Evolutionary conservation across 805 yeast genomes (phyloP).

Genomic region (Teunomyces barrocoloradensis): DNA sequence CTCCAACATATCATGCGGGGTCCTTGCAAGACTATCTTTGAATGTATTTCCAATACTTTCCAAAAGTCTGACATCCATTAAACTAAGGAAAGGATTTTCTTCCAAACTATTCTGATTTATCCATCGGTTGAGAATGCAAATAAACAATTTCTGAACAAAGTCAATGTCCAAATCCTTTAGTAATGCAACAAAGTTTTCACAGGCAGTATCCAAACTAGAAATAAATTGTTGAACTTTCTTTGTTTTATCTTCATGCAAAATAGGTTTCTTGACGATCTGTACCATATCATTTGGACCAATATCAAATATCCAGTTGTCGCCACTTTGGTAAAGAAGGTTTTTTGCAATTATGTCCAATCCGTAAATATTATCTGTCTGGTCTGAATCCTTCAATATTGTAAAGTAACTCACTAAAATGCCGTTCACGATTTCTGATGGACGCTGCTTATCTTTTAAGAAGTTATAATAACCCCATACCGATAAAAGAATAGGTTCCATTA

Average conservation of each 20-base stretch:
- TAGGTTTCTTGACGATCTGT: conserved; percentile 20
- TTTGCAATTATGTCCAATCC: conserved; percentile 31
- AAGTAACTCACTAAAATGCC: conserved; percentile 40
- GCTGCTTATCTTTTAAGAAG: conserved; percentile 29
- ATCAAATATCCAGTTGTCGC: conserved; percentile 39
- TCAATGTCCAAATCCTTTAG: conserved; percentile 50
- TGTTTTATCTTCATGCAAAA: conserved; percentile 14
- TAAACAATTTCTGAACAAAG: conserved; percentile 46
- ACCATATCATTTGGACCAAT: conserved; percentile 40
- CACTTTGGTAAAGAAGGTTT: conserved; percentile 31
- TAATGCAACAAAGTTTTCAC: conserved; percentile 34
- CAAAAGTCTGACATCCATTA: conserved; percentile 61
- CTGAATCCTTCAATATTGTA: conserved; percentile 19
- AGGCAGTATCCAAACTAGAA: conserved; percentile 23
- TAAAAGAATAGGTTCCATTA: conserved; percentile 30
- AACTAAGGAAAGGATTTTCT: conserved; percentile 50
- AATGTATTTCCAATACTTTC: conserved; percentile 59
- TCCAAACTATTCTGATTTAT: conserved; percentile 25
- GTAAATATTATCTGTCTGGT: conserved; percentile 13
- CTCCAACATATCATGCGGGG: conserved; percentile 56
- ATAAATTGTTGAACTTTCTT: conserved; percentile 28
- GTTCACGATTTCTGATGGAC: conserved; percentile 33
- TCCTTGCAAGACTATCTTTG: conserved; percentile 52
- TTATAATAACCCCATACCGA: conserved; percentile 46
- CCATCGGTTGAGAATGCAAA: conserved; percentile 60